Evolutionary conservation across 2,329 filamentous ascomycete genomes (phyloP).

Genomic region (Phyllachora maydis): DNA sequence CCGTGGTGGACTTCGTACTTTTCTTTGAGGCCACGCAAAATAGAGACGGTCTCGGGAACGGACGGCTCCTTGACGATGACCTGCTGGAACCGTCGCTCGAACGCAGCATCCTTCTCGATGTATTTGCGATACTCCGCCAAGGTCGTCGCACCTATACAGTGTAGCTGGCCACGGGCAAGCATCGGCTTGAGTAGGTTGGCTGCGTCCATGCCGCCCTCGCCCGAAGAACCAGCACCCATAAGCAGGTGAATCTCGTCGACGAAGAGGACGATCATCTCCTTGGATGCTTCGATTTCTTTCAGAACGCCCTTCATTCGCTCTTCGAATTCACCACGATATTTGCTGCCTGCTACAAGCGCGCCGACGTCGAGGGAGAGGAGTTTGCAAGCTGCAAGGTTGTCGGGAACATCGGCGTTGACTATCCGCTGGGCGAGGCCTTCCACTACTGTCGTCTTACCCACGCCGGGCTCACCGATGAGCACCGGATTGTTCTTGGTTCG

Average conservation of each 20-base stretch:
- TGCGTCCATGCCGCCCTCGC: slow-evolving; percentile 96
- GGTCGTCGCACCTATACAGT: slow-evolving; percentile 95
- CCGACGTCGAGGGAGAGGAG: slow-evolving; percentile 90
- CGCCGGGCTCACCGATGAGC: slow-evolving; percentile 91
- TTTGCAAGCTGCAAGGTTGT: slow-evolving; percentile 85
- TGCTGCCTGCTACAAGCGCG: slow-evolving; percentile 87
- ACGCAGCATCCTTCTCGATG: slow-evolving; percentile 95
- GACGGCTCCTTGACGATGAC: slow-evolving; percentile 89
- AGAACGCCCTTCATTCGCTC: slow-evolving; percentile 98
- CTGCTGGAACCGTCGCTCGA: slow-evolving; percentile 96
- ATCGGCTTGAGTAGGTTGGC: slow-evolving; percentile 96
- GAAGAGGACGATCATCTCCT: slow-evolving; percentile 93
- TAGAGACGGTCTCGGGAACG: slow-evolving; percentile 81
- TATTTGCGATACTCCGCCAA: slow-evolving; percentile 94
- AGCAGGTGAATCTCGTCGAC: slow-evolving; percentile 97
- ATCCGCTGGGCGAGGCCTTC: slow-evolving; percentile 91
- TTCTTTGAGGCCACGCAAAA: slow-evolving; percentile 94
- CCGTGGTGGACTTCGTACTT: slow-evolving; percentile 97
- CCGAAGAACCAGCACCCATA: slow-evolving; percentile 89
- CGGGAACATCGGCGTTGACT: slow-evolving; percentile 88
- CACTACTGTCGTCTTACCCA: slow-evolving; percentile 95
- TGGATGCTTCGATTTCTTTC: slow-evolving; percentile 87
- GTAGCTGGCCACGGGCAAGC: slow-evolving; percentile 86
- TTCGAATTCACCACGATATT: slow-evolving; percentile 96
- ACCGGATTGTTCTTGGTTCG: slow-evolving; percentile 98